Percentiles rank a stretch among this genome's conserved stretches.
phyloP scores from a whole-genome alignment of 2,329 filamentous ascomycete genomes.

The Eutypa lata region DNA sequence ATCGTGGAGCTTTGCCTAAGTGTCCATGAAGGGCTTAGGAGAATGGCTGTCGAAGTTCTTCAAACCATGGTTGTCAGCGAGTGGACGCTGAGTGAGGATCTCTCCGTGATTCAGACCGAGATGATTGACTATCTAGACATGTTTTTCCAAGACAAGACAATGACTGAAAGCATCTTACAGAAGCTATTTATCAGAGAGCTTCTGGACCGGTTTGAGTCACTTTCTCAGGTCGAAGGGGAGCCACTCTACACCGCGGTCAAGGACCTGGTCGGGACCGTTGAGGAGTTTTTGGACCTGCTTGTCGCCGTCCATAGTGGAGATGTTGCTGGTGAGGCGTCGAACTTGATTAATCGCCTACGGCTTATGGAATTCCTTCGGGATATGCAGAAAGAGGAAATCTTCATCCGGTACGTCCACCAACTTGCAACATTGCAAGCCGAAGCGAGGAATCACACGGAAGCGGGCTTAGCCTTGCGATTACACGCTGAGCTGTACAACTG shows the following conservation, averaged over 20 bases:
- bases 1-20: conserved; percentile 94
- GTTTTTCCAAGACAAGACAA: conserved; percentile 83
- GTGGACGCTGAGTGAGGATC: conserved; percentile 91
- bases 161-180: conserved; percentile 85
- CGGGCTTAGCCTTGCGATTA: conserved; percentile 81
- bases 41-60: conserved; percentile 87
- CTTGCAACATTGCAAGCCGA: conserved; percentile 74
- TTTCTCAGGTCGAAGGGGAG: conserved; percentile 66
- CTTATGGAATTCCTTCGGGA: conserved; percentile 96
- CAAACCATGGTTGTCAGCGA: conserved; percentile 99
- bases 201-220: conserved; percentile 71
- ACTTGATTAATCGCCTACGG: conserved; percentile 82
- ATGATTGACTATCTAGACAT: conserved; percentile 92
- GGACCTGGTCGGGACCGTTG: conserved; percentile 77
- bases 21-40: conserved; percentile 85
- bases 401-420: conserved; percentile 93
- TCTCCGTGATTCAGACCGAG: conserved; percentile 88
- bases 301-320: conserved; percentile 84
- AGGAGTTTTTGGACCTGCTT: conserved; percentile 86
- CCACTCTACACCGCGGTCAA: conserved; percentile 72
- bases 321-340: conserved; percentile 68
- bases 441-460: conserved; percentile 78
- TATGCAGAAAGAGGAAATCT: conserved; percentile 96
- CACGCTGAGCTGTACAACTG: conserved; percentile 93
- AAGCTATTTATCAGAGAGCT: conserved; percentile 90